These are phyloP conservation scores for Micractinium conductrix DNA, from an alignment of 139 green algal genomes.

Conservation along the genomic window DNA sequence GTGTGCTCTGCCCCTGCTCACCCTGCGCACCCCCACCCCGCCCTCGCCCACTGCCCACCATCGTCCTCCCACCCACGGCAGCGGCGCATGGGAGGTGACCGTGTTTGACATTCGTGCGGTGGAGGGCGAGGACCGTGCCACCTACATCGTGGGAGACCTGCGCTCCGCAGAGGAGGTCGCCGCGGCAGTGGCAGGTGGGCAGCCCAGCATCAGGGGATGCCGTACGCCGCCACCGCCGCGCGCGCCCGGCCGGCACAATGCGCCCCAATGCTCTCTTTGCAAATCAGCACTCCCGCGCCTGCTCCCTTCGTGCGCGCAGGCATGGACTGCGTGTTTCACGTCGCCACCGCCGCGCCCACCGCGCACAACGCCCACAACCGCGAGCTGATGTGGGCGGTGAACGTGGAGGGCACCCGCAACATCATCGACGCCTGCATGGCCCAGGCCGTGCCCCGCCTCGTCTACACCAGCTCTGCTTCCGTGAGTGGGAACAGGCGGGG, in stretches of 20 bases:
- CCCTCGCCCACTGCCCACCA: no score
- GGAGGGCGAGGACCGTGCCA: slow-evolving; percentile 36
- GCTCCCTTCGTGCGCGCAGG: no score
- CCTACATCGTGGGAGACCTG: slow-evolving; percentile 68
- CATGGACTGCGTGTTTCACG: slow-evolving; percentile 87
- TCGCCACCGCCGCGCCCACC: slow-evolving; percentile 82
- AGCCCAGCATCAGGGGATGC: neutral
- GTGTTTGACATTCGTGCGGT: slow-evolving; percentile 80
- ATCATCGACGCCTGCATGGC: slow-evolving; percentile 78
- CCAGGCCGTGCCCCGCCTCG: slow-evolving; percentile 42
- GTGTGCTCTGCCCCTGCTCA: no score
- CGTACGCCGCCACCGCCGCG: no score
- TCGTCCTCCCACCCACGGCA: no score
- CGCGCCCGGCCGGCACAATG: no score
- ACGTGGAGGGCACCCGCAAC: slow-evolving; percentile 84
- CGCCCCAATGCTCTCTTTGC: no score
- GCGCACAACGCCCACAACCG: slow-evolving; percentile 77
- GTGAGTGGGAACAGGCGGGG: no score
- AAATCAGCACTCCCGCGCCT: no score
- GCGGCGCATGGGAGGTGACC: slow-evolving; percentile 64
- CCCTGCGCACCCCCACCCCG: no score
- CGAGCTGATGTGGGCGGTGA: slow-evolving; percentile 85
- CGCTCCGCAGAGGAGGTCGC: slow-evolving; percentile 49
- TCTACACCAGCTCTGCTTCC: slow-evolving; percentile 43
- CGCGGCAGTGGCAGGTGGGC: slow-evolving; percentile 14